phyloP scores from a whole-genome alignment of 2,329 filamentous ascomycete genomes.

The Pyricularia pennisetigena region DNA sequence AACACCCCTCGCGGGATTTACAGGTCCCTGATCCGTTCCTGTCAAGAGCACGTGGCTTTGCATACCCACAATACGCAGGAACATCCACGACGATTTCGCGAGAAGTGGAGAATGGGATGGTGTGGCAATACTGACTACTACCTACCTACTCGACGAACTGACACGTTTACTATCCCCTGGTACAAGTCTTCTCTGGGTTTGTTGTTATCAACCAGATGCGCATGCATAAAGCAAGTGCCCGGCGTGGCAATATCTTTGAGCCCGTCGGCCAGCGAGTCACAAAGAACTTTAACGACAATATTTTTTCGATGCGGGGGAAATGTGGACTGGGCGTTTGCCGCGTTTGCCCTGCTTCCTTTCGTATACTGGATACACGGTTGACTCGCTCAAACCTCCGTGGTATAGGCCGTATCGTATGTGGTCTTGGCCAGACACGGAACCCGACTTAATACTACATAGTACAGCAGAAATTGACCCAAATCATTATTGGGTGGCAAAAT shows the following conservation, averaged over 20 bases:
- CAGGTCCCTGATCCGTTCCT: neutral
- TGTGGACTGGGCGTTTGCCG: neutral
- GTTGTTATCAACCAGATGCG: neutral
- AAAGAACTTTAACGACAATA: neutral
- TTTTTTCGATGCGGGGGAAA: neutral
- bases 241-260: neutral
- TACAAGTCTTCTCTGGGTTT: neutral
- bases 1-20: neutral
- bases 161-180: neutral
- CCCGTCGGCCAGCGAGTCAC: neutral
- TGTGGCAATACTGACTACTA: neutral
- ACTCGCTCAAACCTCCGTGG: neutral
- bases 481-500: neutral
- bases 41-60: neutral
- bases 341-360: neutral
- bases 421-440: neutral
- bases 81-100: neutral
- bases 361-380: neutral
- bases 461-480: neutral
- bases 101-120: neutral
- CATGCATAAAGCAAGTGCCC: neutral
- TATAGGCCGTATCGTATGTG: neutral
- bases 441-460: neutral
- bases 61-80: neutral
- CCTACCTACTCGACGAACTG: neutral